Percentiles rank a stretch among this genome's conserved stretches.
These are phyloP conservation scores for Luzula sylvatica DNA, from an alignment of 176 grass and related monocot genomes.

Conservation along the genomic window DNA sequence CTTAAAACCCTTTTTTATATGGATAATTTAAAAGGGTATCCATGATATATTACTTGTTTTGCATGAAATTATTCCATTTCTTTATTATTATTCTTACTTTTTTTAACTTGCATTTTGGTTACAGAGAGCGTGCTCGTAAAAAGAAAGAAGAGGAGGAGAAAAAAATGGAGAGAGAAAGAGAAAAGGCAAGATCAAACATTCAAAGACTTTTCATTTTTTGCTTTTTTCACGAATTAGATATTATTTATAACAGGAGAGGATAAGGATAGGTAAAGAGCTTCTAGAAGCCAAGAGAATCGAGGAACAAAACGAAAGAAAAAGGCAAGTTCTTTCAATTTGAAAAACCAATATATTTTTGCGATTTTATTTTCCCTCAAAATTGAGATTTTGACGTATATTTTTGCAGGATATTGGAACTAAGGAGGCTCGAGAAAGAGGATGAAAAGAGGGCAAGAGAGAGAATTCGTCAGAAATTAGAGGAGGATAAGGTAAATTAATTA, in stretches of 20 bases:
- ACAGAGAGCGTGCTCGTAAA: slow-evolving; percentile 77
- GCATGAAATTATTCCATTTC: neutral
- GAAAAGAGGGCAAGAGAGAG: slow-evolving; percentile 93
- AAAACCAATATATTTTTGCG: slow-evolving; percentile 2
- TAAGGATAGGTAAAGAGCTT: slow-evolving; percentile 91
- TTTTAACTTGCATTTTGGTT: neutral
- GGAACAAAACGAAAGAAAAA: slow-evolving; percentile 90
- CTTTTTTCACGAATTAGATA: neutral
- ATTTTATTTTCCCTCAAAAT: neutral
- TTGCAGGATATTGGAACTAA: slow-evolving; percentile 69
- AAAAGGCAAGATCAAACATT: slow-evolving; percentile 42
- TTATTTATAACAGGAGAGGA: slow-evolving; percentile 45
- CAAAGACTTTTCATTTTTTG: slow-evolving; percentile 6
- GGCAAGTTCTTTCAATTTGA: slow-evolving; percentile 31
- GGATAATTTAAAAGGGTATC: too few relatives aligned
- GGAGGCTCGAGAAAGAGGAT: slow-evolving; percentile 92
- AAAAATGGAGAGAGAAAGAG: slow-evolving; percentile 93
- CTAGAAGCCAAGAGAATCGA: slow-evolving; percentile 96
- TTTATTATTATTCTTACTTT: neutral
- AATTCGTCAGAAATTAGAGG: slow-evolving; percentile 90
- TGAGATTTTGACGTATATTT: neutral
- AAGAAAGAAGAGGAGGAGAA: slow-evolving; percentile 99
- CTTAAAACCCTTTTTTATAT: slow-evolving; percentile 26
- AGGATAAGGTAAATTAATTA: slow-evolving; percentile 63
- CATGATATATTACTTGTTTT: slow-evolving; percentile 9